Evolutionary conservation across 1,139 yeast genomes (phyloP), one percentile per base, ranked within the genome.

Genomic region (Kodamaea anthophila): DNA sequence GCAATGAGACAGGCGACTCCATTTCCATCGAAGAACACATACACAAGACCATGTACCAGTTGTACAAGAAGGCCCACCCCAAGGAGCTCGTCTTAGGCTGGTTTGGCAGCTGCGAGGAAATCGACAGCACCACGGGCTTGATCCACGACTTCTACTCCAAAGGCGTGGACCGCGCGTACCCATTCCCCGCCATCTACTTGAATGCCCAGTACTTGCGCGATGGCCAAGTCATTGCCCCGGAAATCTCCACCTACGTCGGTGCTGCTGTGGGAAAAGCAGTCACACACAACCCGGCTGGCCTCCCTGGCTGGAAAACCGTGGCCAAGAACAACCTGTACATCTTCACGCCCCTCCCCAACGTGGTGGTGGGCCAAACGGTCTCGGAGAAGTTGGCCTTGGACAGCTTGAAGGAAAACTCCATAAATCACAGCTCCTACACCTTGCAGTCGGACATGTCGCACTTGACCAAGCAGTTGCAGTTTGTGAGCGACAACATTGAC

Each of bases 41-140:
- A 48, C 84, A 82, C 63, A 77, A 78, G 52, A 60, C 76, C 23
- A 72, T 83, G 58, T 82, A 68, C 56, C 80, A 77, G 46, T 65
- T 86, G 49, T 78, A 83, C 58, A 82, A 80, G 58, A 77, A 76
- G 50, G 79, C 93, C 21, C 82, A 79, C 54, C 91, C 93, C 34
- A 82, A 82, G 52, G 85, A 80, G 45, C 68, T 71, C 30, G 83
- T 86, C 33, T 70, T 86, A 35, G 96, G 96, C 34, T 86, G 96
- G 96, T 85, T 83, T 55, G 83, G 93, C 31, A 78, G 88, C 20
- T 61, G 74, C 24, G 47, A 42, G 28, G 70, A 68, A 41, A 72
- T 86, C 41, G 88, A 83, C 58, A 70, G 77, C 38, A 73, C 81
- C 51, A 77, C 93, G 15, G 84, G 85, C n/a, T 70, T 86, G 44